Percentiles rank a stretch among this genome's conserved stretches.
phyloP scores from a whole-genome alignment of 1,139 yeast genomes.

The Trichomonascaceae sp. region DNA sequence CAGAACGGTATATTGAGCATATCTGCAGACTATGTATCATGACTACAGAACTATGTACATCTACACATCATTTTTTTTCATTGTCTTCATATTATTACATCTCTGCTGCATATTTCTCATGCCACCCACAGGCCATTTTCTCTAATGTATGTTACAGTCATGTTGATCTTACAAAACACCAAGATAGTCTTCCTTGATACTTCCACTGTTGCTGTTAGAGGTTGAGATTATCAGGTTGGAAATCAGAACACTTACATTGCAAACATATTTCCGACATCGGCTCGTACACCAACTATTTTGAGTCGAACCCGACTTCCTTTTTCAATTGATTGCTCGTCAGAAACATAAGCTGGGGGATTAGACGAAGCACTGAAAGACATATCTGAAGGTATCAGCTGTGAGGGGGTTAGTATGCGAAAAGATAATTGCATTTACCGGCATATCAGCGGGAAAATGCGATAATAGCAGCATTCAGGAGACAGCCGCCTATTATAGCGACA shows the following conservation, averaged over 20 bases:
- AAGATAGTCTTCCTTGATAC: conserved; percentile 93
- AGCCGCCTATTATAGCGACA: neutral
- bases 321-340: conserved; percentile 91
- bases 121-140: neutral
- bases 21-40: neutral
- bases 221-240: neutral
- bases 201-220: conserved; percentile 44
- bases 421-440: neutral
- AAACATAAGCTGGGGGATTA: conserved; percentile 96
- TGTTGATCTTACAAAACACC: conserved; percentile 55
- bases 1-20: neutral
- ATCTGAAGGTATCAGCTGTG: conserved; percentile 75
- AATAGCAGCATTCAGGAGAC: neutral
- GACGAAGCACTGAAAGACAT: conserved; percentile 93
- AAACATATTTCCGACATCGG: conserved; percentile 94
- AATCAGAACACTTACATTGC: conserved; percentile 49
- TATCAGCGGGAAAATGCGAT: too few relatives aligned
- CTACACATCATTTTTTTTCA: neutral
- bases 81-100: conserved; percentile 1
- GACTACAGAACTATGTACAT: neutral
- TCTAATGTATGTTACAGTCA: neutral
- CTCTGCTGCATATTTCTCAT: neutral
- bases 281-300: conserved; percentile 94
- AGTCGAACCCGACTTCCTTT: conserved; percentile 91
- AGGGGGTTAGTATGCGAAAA: conserved; percentile 9